Base-by-base conservation (phyloP, 139 green algal species). In the Volvox reticuliferus region DNA sequence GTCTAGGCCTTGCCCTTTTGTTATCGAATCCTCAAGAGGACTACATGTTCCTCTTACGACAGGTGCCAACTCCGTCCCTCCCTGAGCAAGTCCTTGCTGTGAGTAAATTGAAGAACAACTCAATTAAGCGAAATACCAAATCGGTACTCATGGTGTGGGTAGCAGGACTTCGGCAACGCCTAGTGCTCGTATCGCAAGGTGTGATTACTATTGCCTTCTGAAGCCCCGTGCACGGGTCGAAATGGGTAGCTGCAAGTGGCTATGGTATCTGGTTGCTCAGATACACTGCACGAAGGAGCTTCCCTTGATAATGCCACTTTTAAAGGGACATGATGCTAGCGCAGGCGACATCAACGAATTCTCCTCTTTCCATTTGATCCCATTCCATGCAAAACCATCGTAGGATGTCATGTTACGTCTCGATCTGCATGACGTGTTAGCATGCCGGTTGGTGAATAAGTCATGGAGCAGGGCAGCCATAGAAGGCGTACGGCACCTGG, bases 401-500 rank as follows among this genome's bases (percentile, higher is more conserved):
- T 63, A 88, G 82, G 82, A 20, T 30, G 24, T 88, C 65, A 26
- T 88, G 22, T 9, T 13, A 13, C 63, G 22, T 35, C 82, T 88
- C 17, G 63, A 79, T 12, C 63, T 33, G 22, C 32, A 24, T 0
- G 82, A 88, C 30, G 32, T 63, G 62, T 67, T 79, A 19, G 26
- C 82, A 24, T 79, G 63, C 82, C 82, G 82, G 22, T 67, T 79
- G 33, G 82, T 88, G 61, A 77, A 55, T 62, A 78, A 63, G 63
- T 33, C 82, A 22, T 88, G 82, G 82, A 63, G 33, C 35, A 13
- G 26, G 21, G 82, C 82, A 14, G 82, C 82, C 21, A 67, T 62
- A 2, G 62, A 61, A 22, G 33, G 22, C 16, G 82, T 88, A 33
- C 65, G 82, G 0, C 82, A 88, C 32, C 32, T 88, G 33, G 63